phyloP scores from a whole-genome alignment of 2,329 filamentous ascomycete genomes.

The Aspergillus chevalieri region DNA sequence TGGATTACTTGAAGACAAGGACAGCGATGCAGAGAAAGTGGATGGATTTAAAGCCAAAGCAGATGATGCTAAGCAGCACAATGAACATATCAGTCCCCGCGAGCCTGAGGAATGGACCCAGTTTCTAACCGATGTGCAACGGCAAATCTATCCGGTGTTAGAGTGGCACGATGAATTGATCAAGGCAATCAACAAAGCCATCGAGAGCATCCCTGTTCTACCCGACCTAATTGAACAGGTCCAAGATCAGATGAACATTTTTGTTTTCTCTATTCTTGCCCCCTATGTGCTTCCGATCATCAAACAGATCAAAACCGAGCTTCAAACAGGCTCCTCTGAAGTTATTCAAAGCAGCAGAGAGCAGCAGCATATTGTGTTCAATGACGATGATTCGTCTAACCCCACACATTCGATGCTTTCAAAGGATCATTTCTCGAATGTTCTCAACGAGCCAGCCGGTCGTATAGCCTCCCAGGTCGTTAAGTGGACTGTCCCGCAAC shows the following conservation, averaged over 20 bases:
- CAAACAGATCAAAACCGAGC: slow-evolving; percentile 76
- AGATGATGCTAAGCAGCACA: slow-evolving; percentile 66
- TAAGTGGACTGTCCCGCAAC: slow-evolving; percentile 79
- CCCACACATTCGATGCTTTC: slow-evolving; percentile 94
- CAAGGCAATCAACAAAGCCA: slow-evolving; percentile 67
- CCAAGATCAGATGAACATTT: slow-evolving; percentile 79
- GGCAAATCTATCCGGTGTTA: slow-evolving; percentile 81
- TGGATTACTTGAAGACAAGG: slow-evolving; percentile 67
- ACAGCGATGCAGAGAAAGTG: slow-evolving; percentile 61
- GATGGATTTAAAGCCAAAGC: slow-evolving; percentile 75
- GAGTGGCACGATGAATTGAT: slow-evolving; percentile 87
- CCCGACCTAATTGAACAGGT: slow-evolving; percentile 80
- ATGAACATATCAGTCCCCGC: slow-evolving; percentile 66
- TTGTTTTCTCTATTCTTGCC: slow-evolving; percentile 86
- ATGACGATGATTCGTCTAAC: slow-evolving; percentile 68
- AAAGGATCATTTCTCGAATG: slow-evolving; percentile 90
- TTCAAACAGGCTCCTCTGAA: slow-evolving; percentile 77
- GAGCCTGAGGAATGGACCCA: slow-evolving; percentile 76
- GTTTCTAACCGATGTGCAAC: slow-evolving; percentile 67
- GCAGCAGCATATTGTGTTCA: slow-evolving; percentile 81
- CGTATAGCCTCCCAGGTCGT: slow-evolving; percentile 72
- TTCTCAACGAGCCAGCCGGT: slow-evolving; percentile 83
- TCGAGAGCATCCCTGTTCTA: slow-evolving; percentile 79
- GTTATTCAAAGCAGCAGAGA: slow-evolving; percentile 78
- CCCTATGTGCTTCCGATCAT: slow-evolving; percentile 84